Base-by-base conservation (phyloP, 192 early-diverging fungal genomes). In the Phlyctochytrium planicorne region DNA sequence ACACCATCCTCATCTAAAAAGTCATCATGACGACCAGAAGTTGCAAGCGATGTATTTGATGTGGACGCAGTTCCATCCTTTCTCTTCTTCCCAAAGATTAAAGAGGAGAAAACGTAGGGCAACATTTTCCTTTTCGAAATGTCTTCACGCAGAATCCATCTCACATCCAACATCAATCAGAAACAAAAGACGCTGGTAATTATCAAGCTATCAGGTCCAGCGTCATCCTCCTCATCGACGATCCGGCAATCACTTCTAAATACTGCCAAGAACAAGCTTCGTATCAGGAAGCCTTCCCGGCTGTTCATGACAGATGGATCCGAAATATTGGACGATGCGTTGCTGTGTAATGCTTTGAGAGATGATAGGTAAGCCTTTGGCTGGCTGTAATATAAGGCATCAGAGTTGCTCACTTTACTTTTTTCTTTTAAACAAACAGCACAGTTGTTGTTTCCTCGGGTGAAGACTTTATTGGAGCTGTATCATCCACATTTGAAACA, bases 251-350 rank as follows among this genome's bases (percentile, higher is more conserved):
- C 40, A 40, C 29, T 72, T 29, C 63, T 72, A 27, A 29, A 35
- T 6, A 24, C 32, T 12, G 63, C 70, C 17, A 72, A 72, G 55
- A 63, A 72, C 64, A 72, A 72, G 56, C 70, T 72, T 2, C 57
- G 59, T 27, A 53, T 72, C 35, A 65, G 61, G 33, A 72, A 72
- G 36, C n/a, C 59, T 24, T 57, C 70, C 1, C 35, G 35, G 3
- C 47, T 37, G 31, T 27, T 72, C 36, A 14, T 50, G 2, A 20
- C 57, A 27, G 56, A 65, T 31, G 70, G 70, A 2, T 30, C 53
- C 29, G 24, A 52, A 30, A 17, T 64, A 14, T 6, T 47, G 10
- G 20, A 47, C 40, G 40, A 47, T 47, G 20, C 10, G 10, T 6
- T 14, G 6, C 6, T 47, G 10, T 6, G 10, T 47, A 20, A 6